These are phyloP conservation scores for Teratosphaeria viscida DNA, from an alignment of 2,329 filamentous ascomycete species.

Conservation along the genomic window DNA sequence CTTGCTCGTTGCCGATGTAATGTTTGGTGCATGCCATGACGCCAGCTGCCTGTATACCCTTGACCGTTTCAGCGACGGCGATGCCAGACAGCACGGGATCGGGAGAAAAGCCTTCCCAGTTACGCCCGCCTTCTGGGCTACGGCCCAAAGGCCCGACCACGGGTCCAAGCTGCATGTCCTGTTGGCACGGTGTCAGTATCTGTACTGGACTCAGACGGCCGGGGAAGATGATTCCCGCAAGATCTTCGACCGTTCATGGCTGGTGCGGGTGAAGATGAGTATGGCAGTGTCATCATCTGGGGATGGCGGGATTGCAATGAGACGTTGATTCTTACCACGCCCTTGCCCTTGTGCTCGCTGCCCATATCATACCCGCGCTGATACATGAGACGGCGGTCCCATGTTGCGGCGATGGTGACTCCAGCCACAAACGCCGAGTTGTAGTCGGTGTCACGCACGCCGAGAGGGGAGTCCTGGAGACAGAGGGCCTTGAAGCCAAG, in stretches of 20 bases:
- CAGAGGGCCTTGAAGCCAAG: slow-evolving; percentile 66
- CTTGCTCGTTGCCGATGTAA: slow-evolving; percentile 63
- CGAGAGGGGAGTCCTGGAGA: slow-evolving; percentile 75
- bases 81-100: slow-evolving; percentile 68
- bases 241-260: too few species aligned
- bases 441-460: slow-evolving; percentile 68
- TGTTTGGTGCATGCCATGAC: slow-evolving; percentile 79
- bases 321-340: slow-evolving; percentile 31
- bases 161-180: slow-evolving; percentile 63
- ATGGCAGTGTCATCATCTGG: neutral
- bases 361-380: slow-evolving; percentile 64
- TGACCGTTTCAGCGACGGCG: slow-evolving; percentile 60
- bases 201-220: neutral
- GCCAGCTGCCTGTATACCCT: slow-evolving; percentile 71
- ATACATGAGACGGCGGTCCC: slow-evolving; percentile 61
- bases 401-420: slow-evolving; percentile 72
- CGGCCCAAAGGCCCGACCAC: slow-evolving; percentile 65
- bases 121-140: slow-evolving; percentile 34
- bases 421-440: slow-evolving; percentile 72
- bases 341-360: slow-evolving; percentile 63
- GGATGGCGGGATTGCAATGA: neutral
- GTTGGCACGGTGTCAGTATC: neutral
- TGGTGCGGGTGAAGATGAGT: too few species aligned
- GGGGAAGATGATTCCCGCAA: too few species aligned
- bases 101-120: slow-evolving; percentile 62